Base-by-base conservation (phyloP, 2,329 filamentous ascomycete species). In the Ascochyta fabae region DNA sequence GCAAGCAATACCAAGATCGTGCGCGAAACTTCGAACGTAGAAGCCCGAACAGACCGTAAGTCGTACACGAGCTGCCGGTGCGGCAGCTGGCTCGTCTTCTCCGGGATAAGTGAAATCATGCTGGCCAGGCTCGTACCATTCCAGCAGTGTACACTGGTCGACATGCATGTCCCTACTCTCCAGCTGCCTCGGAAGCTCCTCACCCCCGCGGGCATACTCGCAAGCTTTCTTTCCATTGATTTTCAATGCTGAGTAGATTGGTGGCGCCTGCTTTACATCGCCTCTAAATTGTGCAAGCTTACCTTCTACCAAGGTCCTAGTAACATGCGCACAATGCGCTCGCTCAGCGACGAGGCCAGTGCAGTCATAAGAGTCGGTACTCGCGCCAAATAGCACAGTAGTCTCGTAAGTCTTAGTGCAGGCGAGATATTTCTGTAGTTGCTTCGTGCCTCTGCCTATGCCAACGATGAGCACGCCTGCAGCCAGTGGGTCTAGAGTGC, bases 11-110 rank as follows among this genome's bases (percentile, higher is more conserved):
- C 70, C 70, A 1, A 73, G 58, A 56, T 73, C 69, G 34, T 72
- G 64, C 23, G 67, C 69, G 26, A 73, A 73, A 53, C 70, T 73
- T 8, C 70, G 64, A 0, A 73, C 70, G 24, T 73, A 73, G 55
- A 73, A 73, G 0, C 70, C 70, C 10, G 69, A 71, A 27, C 56
- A 66, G 0, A 73, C 70, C 0, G 59, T 69, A 2, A 73, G 59
- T 10, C 55, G 48, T 3, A 72, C 61, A 12, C 55, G 59, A 3
- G 45, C 69, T 4, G 66, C 68, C 4, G 69, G 67, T 12, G 52
- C 60, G 27, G 48, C 26, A n/a, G 59, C 58, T 1, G 58, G 53
- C 7, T 24, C n/a, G 6, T 49, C 6, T 7, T 60, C 56, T 4
- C 56, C 58, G 1, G 60, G 61, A 29, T 56, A 61, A 9, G 35